Conservation (phyloP, 495 filamentous ascomycete genomes). For the Penicillium crystallinum region DNA sequence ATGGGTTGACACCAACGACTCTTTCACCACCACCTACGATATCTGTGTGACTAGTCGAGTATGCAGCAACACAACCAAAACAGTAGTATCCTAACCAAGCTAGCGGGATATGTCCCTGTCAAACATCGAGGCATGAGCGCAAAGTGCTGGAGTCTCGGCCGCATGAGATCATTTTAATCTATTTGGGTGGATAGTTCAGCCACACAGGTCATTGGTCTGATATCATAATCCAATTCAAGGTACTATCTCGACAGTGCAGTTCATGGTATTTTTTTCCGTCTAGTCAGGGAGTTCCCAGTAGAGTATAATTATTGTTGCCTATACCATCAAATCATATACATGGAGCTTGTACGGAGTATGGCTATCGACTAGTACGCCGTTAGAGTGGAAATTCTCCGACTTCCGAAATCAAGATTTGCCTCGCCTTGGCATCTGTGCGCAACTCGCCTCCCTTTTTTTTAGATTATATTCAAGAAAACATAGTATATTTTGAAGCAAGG, state of each 20-base stretch:
- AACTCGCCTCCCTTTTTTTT: background rate
- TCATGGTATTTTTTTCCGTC: no score
- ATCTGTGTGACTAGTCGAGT: background rate
- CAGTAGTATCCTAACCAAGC: background rate
- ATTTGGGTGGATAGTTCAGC: constrained; percentile 29
- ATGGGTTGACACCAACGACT: background rate
- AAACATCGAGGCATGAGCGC: constrained; percentile 3
- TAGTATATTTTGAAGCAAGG: no score
- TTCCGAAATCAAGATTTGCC: constrained; percentile 9
- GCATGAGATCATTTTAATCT: constrained; percentile 36
- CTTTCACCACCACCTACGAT: background rate
- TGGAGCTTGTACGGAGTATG: background rate
- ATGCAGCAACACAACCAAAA: background rate
- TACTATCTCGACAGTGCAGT: background rate
- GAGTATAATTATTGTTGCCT: background rate
- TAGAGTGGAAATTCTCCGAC: constrained; percentile 3
- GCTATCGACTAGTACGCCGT: background rate
- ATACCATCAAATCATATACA: background rate
- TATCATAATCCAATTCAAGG: constrained; percentile 18
- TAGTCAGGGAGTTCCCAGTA: no score
- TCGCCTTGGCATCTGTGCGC: background rate
- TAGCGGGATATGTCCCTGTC: constrained; percentile 1
- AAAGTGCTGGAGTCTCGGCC: constrained; percentile 13
- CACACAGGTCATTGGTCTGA: constrained; percentile 28
- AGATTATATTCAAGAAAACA: background rate